Evolutionary conservation across 768 basidiomycete species (phyloP).

Genomic region (Lactifluus echinatus): DNA sequence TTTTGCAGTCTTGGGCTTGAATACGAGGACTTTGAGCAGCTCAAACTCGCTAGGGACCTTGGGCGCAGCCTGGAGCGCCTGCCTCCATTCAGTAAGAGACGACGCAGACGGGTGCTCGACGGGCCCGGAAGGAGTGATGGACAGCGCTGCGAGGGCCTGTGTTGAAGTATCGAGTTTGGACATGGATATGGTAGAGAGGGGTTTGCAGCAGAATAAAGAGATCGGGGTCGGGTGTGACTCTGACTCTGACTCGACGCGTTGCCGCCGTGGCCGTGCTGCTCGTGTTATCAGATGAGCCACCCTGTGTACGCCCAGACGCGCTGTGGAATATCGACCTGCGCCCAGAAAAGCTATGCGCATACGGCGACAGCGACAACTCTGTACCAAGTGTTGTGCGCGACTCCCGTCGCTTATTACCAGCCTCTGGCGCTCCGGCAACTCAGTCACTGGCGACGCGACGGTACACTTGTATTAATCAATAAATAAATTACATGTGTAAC

Average conservation of each 20-base stretch:
- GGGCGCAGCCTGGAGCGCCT: slow-evolving; percentile 47
- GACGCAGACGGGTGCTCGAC: slow-evolving; percentile 53
- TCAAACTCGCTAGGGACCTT: slow-evolving; percentile 53
- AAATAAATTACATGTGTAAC: slow-evolving; percentile 8
- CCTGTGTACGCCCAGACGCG: not conserved
- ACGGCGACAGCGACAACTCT: slow-evolving; percentile 13
- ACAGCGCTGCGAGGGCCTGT: slow-evolving; percentile 41
- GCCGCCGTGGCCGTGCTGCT: too few relatives aligned
- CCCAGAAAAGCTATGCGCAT: slow-evolving; percentile 13
- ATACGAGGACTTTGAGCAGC: slow-evolving; percentile 81
- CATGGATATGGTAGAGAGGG: slow-evolving; percentile 27
- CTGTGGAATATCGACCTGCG: slow-evolving; percentile 6
- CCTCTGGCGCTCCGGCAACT: not conserved
- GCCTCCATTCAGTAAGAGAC: slow-evolving; percentile 72
- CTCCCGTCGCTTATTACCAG: slow-evolving; percentile 1
- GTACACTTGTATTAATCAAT: slow-evolving; percentile 1
- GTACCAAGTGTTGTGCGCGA: not conserved
- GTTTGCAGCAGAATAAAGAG: not conserved
- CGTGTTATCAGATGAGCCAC: slow-evolving; percentile 21
- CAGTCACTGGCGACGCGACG: not conserved
- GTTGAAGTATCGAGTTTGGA: slow-evolving; percentile 28
- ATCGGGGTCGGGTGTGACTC: slow-evolving; percentile 17
- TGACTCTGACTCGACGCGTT: slow-evolving; percentile 19
- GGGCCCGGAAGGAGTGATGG: slow-evolving; percentile 44
- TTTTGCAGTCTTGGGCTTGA: slow-evolving; percentile 97